These are phyloP conservation scores for Wilhelminamyces savonicus DNA, from an alignment of 805 yeast genomes.

Conservation along the genomic window DNA sequence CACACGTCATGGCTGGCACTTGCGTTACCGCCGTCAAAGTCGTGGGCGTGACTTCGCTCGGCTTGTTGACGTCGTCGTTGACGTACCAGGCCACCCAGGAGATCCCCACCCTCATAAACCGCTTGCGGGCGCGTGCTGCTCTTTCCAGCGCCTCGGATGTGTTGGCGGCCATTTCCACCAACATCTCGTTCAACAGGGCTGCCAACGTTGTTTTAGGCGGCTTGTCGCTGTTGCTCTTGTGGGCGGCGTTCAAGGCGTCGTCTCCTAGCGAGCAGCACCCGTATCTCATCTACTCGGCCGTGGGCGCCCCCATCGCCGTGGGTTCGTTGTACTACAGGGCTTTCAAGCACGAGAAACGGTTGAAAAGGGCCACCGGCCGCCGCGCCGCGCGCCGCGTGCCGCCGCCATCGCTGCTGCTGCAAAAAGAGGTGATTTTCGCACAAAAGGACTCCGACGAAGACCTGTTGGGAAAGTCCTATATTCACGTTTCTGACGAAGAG, in stretches of 20 bases:
- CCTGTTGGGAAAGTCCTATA: conserved; percentile 29
- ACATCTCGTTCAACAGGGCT: conserved; percentile 13
- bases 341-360: background rate
- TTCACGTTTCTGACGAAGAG: conserved; percentile 32
- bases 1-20: conserved; percentile 15
- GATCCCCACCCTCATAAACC: conserved; percentile 22
- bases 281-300: conserved; percentile 59
- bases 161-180: conserved; percentile 2
- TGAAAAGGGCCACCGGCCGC: conserved; percentile 1
- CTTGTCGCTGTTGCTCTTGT: conserved; percentile 44
- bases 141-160: conserved; percentile 1
- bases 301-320: conserved; percentile 42
- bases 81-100: conserved; percentile 31
- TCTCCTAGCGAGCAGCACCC: conserved; percentile 61
- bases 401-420: background rate
- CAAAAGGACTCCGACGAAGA: conserved; percentile 22
- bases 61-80: conserved; percentile 53
- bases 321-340: conserved; percentile 5
- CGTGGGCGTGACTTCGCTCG: conserved; percentile 61
- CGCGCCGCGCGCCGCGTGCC: conserved; percentile 1
- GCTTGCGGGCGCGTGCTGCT: conserved; percentile 7
- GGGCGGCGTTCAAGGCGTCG: conserved; percentile 46
- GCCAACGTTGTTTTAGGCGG: conserved; percentile 34
- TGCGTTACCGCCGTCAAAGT: conserved; percentile 47
- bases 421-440: no score